Percentiles rank a stretch among this genome's conserved stretches.
Evolutionary conservation across 164 flowering plant genomes (phyloP).

Genomic region (Warburgia ugandensis): DNA sequence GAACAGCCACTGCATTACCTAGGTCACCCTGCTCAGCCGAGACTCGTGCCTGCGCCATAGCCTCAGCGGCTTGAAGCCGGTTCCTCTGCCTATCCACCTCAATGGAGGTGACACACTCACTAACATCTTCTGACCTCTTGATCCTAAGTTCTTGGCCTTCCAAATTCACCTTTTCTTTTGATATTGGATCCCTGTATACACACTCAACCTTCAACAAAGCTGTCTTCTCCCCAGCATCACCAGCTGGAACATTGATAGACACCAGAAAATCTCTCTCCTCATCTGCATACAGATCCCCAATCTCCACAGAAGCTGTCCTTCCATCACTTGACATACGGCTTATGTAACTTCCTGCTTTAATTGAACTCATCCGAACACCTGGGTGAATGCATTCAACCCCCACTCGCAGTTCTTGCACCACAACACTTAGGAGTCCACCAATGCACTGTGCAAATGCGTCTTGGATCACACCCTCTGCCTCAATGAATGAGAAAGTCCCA

Average conservation of each 20-base stretch:
- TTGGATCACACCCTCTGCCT: conserved; percentile 77
- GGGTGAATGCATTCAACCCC: conserved; percentile 49
- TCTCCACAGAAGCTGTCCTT: conserved; percentile 41
- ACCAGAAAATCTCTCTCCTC: conserved; percentile 87
- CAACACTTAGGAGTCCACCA: conserved; percentile 90
- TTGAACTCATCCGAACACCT: conserved; percentile 29
- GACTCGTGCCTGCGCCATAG: conserved; percentile 65
- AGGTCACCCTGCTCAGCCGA: conserved; percentile 77
- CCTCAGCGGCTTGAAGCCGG: conserved; percentile 68
- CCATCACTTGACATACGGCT: conserved; percentile 26
- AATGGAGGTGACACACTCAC: conserved; percentile 33
- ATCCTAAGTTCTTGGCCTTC: conserved; percentile 41
- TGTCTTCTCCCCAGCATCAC: conserved; percentile 22
- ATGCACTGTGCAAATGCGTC: conserved; percentile 99
- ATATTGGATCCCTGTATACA: conserved; percentile 51
- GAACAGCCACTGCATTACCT: conserved; percentile 49
- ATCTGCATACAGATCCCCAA: conserved; percentile 90
- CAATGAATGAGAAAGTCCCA: conserved; percentile 97
- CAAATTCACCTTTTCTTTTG: conserved; percentile 30
- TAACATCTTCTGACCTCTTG: conserved; percentile 38
- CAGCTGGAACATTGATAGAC: conserved; percentile 48
- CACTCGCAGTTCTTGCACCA: conserved; percentile 61
- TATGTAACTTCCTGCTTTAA: conserved; percentile 77
- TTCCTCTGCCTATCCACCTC: conserved; percentile 88
- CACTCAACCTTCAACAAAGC: conserved; percentile 55